A percentile compares a stretch with the other conserved stretches of the same genome.
phyloP scores from a whole-genome alignment of 23 red algal species.

The Porphyridium purpureum region DNA sequence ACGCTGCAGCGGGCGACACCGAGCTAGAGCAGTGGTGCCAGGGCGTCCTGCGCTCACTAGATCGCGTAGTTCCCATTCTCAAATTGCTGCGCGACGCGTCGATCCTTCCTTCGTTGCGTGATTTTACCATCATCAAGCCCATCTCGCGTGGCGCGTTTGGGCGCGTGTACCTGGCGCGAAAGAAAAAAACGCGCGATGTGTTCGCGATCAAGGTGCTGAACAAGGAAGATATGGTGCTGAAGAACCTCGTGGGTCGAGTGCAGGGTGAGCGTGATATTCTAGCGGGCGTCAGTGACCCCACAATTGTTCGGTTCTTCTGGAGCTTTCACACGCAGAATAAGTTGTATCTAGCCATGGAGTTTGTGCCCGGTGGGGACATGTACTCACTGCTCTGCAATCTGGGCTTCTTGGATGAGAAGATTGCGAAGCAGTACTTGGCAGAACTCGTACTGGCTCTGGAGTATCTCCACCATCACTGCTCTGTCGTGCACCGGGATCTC shows the following conservation, averaged over 20 bases:
- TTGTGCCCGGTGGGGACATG: constrained; percentile 24
- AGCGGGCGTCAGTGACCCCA: constrained; percentile 10
- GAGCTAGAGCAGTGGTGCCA: no score
- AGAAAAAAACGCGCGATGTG: constrained; percentile 25
- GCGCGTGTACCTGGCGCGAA: constrained; percentile 13
- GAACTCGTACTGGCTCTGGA: constrained; percentile 27
- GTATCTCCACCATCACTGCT: constrained; percentile 11
- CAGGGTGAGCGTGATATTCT: constrained; percentile 20
- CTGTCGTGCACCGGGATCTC: constrained; percentile 26
- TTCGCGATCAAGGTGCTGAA: constrained; percentile 20
- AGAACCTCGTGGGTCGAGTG: constrained; percentile 23
- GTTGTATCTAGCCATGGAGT: constrained; percentile 34
- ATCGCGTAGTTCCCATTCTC: no score
- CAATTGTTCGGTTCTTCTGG: constrained; percentile 28
- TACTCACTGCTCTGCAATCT: constrained; percentile 18
- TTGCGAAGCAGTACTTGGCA: constrained; percentile 14
- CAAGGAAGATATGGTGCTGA: constrained; percentile 17
- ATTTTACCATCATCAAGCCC: constrained; percentile 24
- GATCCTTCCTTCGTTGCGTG: no score
- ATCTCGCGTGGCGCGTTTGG: constrained; percentile 30
- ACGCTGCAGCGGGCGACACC: no score
- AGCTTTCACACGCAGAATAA: constrained; percentile 12
- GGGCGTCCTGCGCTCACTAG: no score
- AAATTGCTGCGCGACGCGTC: no score
- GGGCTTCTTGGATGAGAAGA: constrained; percentile 18